phyloP scores from a whole-genome alignment of 140 eudicot genomes.

The Erigeron philadelphicus region DNA sequence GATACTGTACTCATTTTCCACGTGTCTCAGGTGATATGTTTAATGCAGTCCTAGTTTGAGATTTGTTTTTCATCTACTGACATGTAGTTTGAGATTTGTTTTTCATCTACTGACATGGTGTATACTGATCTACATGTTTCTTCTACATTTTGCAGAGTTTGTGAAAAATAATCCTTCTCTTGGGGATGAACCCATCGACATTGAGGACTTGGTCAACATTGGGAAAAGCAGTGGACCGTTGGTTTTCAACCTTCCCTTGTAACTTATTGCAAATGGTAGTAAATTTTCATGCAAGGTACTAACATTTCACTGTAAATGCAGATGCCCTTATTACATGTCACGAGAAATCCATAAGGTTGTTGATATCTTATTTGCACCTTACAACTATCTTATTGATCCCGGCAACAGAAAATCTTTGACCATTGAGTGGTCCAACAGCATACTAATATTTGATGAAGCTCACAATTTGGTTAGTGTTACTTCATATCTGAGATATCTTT shows the following conservation, averaged over 20 bases:
- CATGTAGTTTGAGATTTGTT: constrained; percentile 12
- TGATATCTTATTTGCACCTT: constrained; percentile 94
- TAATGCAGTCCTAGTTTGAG: neutral
- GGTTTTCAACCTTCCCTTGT: constrained; percentile 36
- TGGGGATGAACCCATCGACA: constrained; percentile 96
- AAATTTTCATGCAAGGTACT: constrained; percentile 17
- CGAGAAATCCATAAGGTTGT: constrained; percentile 82
- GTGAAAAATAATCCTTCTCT: constrained; percentile 64
- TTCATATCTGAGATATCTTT: neutral
- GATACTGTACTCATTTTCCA: constrained; percentile 62
- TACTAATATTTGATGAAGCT: constrained; percentile 96
- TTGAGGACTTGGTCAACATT: constrained; percentile 91
- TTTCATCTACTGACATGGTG: constrained; percentile 3
- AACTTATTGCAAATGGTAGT: constrained; percentile 10
- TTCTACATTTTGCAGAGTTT: constrained; percentile 45
- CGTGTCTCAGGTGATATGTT: constrained; percentile 55
- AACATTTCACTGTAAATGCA: constrained; percentile 30
- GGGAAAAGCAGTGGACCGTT: constrained; percentile 94
- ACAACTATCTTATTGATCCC: constrained; percentile 94
- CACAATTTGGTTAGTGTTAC: constrained; percentile 67
- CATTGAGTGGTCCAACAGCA: constrained; percentile 62
- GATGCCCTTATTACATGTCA: constrained; percentile 94
- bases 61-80: constrained; percentile 13
- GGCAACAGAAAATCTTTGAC: constrained; percentile 57
- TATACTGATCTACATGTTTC: neutral